Evolutionary conservation across 2,329 filamentous ascomycete genomes (phyloP), one percentile per base, ranked within the genome.

Genomic region (Aspergillus felis): DNA sequence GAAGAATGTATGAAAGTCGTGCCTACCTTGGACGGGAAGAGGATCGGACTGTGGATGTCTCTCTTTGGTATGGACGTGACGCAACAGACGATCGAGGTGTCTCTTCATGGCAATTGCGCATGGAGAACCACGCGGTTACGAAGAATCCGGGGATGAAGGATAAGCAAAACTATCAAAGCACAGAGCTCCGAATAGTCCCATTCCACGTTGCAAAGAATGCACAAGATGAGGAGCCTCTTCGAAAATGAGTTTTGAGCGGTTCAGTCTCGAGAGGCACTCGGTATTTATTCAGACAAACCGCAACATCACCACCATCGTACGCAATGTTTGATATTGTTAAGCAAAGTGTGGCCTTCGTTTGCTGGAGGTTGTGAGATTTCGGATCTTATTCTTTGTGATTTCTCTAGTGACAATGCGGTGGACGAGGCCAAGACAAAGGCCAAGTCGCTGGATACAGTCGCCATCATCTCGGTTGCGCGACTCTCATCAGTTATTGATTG

Each of bases 21-120:
- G 22, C 44, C 24, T 47, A 47, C 44, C 44, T 24, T 24, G 44
- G 12, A 47, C 10, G 12, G 44, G 44, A 12, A 7, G 22, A 24
- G 20, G 10, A 20, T 47, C 22, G 44, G 44, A 50, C 50, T 50
- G 44, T 54, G 35, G 20, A 49, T 50, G 60, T 58, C 56, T 61
- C 47, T 56, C 58, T 53, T 50, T 58, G 57, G 52, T 48, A 57
- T 62, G 61, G 54, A 64, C 49, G 51, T 60, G 61, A 50, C 53
- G 57, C 29, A 63, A 17, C 25, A 66, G 27, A 42, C 59, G 58
- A 55, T 65, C 57, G 24, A 65, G 49, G 54, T 49, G 55, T 35
- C 56, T 59, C 64, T 64, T 64, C 50, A 10, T 60, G 48, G 50
- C 50, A 35, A 32, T 28, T 58, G n/a, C 14, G 35, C 38, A 50